Evolutionary conservation across 805 yeast species (phyloP).

Genomic region (Yamadazyma ubonensis): DNA sequence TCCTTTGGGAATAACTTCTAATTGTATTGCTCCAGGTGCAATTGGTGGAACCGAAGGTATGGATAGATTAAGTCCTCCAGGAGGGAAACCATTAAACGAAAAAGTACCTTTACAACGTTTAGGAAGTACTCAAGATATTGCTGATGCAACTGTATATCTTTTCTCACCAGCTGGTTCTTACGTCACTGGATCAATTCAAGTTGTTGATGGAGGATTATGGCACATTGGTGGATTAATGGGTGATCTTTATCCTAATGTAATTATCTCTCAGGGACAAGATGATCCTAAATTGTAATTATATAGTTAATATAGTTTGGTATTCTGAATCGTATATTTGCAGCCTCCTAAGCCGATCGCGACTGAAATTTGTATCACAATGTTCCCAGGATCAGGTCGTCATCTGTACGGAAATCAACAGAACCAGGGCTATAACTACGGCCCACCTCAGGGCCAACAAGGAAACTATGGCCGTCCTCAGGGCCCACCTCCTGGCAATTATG

Average conservation of each 20-base stretch:
- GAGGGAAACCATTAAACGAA: conserved; percentile 34
- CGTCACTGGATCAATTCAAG: conserved; percentile 71
- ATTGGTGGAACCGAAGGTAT: conserved; percentile 87
- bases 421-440: no score
- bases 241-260: conserved; percentile 33
- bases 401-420: conserved; percentile 14
- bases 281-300: conserved; percentile 22
- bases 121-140: conserved; percentile 77
- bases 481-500: conserved; percentile 2
- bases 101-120: conserved; percentile 65
- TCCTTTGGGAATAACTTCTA: conserved; percentile 79
- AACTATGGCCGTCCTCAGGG: conserved; percentile 6
- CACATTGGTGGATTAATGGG: conserved; percentile 55
- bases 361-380: conserved; percentile 14
- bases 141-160: conserved; percentile 79
- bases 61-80: conserved; percentile 55
- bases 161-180: conserved; percentile 81
- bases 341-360: no score
- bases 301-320: no score
- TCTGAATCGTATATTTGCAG: no score
- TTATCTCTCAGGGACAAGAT: conserved; percentile 28
- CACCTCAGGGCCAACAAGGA: neutral
- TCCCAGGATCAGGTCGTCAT: conserved; percentile 21
- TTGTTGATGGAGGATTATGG: conserved; percentile 93
- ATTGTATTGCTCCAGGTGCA: conserved; percentile 90